phyloP scores from a whole-genome alignment of 805 yeast species.

The Martiniozyma abietophila region DNA sequence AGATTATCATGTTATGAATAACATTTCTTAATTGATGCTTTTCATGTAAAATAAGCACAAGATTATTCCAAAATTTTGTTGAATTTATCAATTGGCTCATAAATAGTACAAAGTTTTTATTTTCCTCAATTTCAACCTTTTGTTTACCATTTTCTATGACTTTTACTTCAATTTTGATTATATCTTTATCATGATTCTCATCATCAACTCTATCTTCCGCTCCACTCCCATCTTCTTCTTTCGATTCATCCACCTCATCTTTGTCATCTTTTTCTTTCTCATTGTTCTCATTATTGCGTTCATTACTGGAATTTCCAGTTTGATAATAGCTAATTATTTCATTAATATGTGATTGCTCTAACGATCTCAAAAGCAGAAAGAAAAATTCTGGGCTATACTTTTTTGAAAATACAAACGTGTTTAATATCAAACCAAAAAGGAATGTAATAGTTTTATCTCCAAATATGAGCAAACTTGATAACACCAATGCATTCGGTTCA shows the following conservation, averaged over 20 bases:
- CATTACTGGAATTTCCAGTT: too few relatives aligned
- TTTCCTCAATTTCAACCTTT: too few relatives aligned
- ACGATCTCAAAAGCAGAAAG: conserved; percentile 2
- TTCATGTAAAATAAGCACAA: background rate
- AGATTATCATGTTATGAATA: conserved; percentile 3
- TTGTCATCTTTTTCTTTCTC: too few relatives aligned
- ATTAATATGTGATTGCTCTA: conserved; percentile 2
- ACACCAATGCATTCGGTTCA: background rate
- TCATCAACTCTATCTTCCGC: background rate
- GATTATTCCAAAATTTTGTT: conserved; percentile 3
- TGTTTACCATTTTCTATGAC: too few relatives aligned
- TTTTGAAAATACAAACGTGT: background rate
- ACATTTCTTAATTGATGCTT: background rate
- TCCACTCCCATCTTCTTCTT: too few relatives aligned
- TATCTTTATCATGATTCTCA: background rate
- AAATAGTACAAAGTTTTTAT: too few relatives aligned
- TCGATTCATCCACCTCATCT: too few relatives aligned
- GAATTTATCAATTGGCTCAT: too few relatives aligned
- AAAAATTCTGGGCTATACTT: background rate
- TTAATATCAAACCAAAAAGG: conserved; percentile 2
- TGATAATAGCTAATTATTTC: too few relatives aligned
- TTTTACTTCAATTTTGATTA: background rate
- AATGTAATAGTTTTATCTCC: conserved; percentile 3
- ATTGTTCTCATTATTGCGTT: too few relatives aligned
- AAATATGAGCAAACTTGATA: background rate